phyloP scores from a whole-genome alignment of 495 filamentous ascomycete species.

The Usnea hakonensis region DNA sequence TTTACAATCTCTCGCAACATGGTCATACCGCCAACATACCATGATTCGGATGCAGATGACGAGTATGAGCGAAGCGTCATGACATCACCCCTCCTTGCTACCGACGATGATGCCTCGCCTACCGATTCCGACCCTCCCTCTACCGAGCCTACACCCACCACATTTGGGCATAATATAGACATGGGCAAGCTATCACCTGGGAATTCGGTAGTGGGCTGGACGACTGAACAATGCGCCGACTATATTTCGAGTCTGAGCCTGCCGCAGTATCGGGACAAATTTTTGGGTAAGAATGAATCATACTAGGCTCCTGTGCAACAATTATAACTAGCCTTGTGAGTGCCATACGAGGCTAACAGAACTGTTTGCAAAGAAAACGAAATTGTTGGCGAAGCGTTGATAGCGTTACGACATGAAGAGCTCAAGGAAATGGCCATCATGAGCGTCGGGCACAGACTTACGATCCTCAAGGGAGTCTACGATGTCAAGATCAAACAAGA shows the following conservation, averaged over 20 bases:
- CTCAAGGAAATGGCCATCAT: constrained; percentile 87
- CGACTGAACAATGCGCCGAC: constrained; percentile 76
- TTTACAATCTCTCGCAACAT: neutral
- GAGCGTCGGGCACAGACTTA: constrained; percentile 89
- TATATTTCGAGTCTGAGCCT: constrained; percentile 75
- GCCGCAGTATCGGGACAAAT: constrained; percentile 71
- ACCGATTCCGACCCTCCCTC: constrained; percentile 76
- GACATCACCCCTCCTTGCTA: constrained; percentile 63
- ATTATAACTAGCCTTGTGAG: too few species aligned
- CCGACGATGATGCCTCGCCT: constrained; percentile 71
- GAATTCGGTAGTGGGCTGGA: constrained; percentile 83
- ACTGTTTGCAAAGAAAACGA: constrained; percentile 63
- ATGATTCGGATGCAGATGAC: constrained; percentile 80
- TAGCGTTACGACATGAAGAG: constrained; percentile 85
- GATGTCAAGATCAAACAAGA: constrained; percentile 89
- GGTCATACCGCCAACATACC: constrained; percentile 33
- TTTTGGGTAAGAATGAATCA: constrained; percentile 56
- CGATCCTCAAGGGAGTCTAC: constrained; percentile 90
- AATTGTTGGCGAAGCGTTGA: constrained; percentile 83
- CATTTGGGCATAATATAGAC: constrained; percentile 62
- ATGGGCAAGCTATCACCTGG: constrained; percentile 57
- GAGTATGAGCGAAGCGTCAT: constrained; percentile 82
- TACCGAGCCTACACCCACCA: constrained; percentile 81
- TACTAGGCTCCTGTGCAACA: neutral
- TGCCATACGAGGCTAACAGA: neutral